Percentiles rank a stretch among this genome's conserved stretches.
phyloP scores from a whole-genome alignment of 306 rosid species.

The Abrus pulchellus region DNA sequence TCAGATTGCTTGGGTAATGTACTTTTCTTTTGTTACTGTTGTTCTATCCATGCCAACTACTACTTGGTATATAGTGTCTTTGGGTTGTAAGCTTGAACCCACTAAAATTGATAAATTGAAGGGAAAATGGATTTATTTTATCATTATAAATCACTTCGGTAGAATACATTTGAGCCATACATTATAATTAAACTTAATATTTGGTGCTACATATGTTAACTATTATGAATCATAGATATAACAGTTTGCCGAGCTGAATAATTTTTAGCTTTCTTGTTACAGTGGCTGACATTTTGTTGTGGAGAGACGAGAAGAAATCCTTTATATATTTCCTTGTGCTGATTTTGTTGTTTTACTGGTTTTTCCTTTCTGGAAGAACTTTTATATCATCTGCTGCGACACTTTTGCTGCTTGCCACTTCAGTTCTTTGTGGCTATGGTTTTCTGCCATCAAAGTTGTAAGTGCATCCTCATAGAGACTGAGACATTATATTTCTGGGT shows the following conservation, averaged over 20 bases:
- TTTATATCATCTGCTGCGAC: constrained; percentile 66
- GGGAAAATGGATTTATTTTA: constrained; percentile 29
- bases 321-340: constrained; percentile 69
- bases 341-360: constrained; percentile 77
- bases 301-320: constrained; percentile 90
- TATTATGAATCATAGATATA: constrained; percentile 23
- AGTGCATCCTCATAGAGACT: constrained; percentile 50
- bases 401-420: constrained; percentile 62
- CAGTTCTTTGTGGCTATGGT: constrained; percentile 68
- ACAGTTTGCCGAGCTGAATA: constrained; percentile 46
- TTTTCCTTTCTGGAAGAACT: constrained; percentile 77
- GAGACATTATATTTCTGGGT: constrained; percentile 27
- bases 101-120: constrained; percentile 18
- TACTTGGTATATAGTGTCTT: constrained; percentile 35
- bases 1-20: constrained; percentile 27
- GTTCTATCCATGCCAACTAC: neutral
- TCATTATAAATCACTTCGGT: constrained; percentile 27
- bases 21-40: constrained; percentile 22
- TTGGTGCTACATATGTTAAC: constrained; percentile 32
- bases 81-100: constrained; percentile 34
- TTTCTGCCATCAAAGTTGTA: constrained; percentile 69
- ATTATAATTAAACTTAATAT: constrained; percentile 25
- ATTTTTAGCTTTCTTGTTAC: constrained; percentile 59
- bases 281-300: constrained; percentile 87
- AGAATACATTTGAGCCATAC: constrained; percentile 26